Evolutionary conservation across 352 stramenopile species (phyloP).

Genomic region (Phytophthora boehmeriae): DNA sequence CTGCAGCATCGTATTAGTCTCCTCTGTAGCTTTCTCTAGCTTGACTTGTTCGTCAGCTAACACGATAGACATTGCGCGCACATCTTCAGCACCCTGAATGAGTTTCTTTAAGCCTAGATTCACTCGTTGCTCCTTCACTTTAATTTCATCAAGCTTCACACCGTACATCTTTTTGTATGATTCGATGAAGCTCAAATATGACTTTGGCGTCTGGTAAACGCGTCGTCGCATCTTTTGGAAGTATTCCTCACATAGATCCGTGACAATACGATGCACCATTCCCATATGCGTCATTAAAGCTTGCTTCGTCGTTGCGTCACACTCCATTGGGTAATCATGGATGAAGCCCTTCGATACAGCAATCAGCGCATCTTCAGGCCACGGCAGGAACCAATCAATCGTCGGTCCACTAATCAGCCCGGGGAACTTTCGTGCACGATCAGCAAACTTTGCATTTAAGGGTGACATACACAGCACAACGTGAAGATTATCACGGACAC

Average conservation of each 20-base stretch:
- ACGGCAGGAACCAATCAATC: constrained; percentile 99
- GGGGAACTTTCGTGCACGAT: constrained; percentile 97
- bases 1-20: constrained; percentile 98
- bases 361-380: constrained; percentile 98
- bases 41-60: constrained; percentile 97
- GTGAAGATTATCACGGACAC: constrained; percentile 98
- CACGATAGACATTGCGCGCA: constrained; percentile 97
- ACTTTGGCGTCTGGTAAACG: constrained; percentile 99
- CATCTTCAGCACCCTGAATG: constrained; percentile 96
- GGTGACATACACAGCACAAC: constrained; percentile 99
- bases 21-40: constrained; percentile 95
- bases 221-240: constrained; percentile 97
- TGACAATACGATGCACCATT: constrained; percentile 97
- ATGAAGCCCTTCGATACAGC: constrained; percentile 97
- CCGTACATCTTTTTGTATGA: constrained; percentile 98
- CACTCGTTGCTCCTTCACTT: constrained; percentile 96
- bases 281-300: constrained; percentile 98
- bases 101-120: constrained; percentile 98
- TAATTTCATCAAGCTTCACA: constrained; percentile 94
- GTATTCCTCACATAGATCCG: constrained; percentile 98
- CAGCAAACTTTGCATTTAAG: constrained; percentile 98
- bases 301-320: constrained; percentile 81
- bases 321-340: constrained; percentile 96
- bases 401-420: constrained; percentile 97
- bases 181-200: constrained; percentile 98